Conservation (phyloP, 2,329 filamentous ascomycete genomes). For the Sporothrix inflata region DNA sequence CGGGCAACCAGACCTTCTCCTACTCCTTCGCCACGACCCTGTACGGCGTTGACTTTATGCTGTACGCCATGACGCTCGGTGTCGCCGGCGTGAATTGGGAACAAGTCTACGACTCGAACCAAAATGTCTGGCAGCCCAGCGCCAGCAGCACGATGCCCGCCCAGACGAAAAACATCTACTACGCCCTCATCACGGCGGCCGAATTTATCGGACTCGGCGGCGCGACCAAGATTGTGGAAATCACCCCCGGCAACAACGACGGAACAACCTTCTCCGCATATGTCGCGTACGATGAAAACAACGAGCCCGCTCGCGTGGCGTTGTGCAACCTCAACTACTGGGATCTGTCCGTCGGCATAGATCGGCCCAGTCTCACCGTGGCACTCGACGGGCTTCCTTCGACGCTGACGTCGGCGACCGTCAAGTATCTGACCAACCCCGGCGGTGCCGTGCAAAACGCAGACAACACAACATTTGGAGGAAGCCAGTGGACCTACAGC, state of each 20-base stretch:
- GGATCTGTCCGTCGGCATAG: background rate
- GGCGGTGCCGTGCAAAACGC: conserved; percentile 15
- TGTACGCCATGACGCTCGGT: conserved; percentile 1
- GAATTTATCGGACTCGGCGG: conserved; percentile 15
- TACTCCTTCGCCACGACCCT: background rate
- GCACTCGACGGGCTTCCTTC: background rate
- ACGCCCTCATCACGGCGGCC: background rate
- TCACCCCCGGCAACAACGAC: conserved; percentile 5
- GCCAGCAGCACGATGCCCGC: background rate
- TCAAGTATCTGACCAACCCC: conserved; percentile 19
- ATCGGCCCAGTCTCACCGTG: background rate
- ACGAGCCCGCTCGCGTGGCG: background rate
- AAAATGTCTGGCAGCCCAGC: conserved; percentile 19
- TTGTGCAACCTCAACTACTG: conserved; percentile 12
- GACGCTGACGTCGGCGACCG: background rate
- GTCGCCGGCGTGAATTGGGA: conserved; percentile 18
- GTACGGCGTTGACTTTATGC: conserved; percentile 12
- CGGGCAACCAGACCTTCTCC: background rate
- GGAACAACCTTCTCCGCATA: background rate
- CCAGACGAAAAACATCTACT: conserved; percentile 21
- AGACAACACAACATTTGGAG: conserved; percentile 6
- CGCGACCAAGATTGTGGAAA: background rate
- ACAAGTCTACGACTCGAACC: conserved; percentile 3
- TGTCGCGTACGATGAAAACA: background rate
- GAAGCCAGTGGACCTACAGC: conserved; percentile 10